These are phyloP conservation scores for Trichothecium roseum DNA, from an alignment of 2,329 filamentous ascomycete genomes.

Conservation along the genomic window DNA sequence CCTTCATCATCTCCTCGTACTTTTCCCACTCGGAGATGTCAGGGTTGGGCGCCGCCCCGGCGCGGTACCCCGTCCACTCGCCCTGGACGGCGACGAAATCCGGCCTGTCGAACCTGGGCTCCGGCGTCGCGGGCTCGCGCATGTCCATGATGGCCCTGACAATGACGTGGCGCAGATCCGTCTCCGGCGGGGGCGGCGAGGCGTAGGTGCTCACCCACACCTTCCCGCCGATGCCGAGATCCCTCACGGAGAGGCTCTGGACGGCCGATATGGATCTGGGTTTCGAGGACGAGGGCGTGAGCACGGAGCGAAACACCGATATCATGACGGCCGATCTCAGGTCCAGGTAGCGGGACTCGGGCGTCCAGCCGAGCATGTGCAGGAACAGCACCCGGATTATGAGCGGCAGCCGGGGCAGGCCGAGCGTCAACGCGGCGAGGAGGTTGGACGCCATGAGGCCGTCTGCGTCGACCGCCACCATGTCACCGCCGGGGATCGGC, in stretches of 20 bases:
- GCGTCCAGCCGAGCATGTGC: conserved; percentile 58
- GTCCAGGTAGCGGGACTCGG: conserved; percentile 67
- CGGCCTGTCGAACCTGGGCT: conserved; percentile 27
- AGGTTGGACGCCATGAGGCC: too few species aligned
- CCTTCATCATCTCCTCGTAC: conserved; percentile 57
- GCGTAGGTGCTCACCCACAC: conserved; percentile 72
- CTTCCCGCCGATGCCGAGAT: conserved; percentile 61
- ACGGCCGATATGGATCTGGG: conserved; percentile 44
- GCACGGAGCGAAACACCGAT: conserved; percentile 57
- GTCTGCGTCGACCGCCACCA: too few species aligned
- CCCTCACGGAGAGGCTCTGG: conserved; percentile 53
- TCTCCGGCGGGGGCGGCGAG: conserved; percentile 48
- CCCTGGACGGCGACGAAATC: conserved; percentile 49
- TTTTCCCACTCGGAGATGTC: conserved; percentile 50
- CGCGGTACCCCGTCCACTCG: conserved; percentile 67
- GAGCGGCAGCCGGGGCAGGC: conserved; percentile 50
- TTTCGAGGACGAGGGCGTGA: conserved; percentile 32
- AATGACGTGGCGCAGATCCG: conserved; percentile 45
- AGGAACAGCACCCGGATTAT: conserved; percentile 50
- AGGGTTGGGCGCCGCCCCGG: conserved; percentile 25
- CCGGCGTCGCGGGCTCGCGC: conserved; percentile 5
- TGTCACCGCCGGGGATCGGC: too few species aligned
- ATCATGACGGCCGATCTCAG: conserved; percentile 65
- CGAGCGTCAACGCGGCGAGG: conserved; percentile 7
- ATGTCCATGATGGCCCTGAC: conserved; percentile 38